phyloP scores from a whole-genome alignment of 176 grass and related monocot species.

The Bromus sterilis region DNA sequence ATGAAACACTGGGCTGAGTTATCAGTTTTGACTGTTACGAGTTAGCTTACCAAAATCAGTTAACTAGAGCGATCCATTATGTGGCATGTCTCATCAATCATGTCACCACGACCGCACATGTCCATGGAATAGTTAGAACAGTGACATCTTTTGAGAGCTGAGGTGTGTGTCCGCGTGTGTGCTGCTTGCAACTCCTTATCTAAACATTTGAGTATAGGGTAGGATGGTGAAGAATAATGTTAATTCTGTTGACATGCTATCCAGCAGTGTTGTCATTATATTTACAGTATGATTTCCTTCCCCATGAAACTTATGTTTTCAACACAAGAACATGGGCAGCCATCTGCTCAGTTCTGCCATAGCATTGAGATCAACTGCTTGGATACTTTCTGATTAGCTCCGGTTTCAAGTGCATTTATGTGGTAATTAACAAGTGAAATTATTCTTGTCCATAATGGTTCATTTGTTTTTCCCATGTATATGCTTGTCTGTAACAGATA shows the following conservation, averaged over 20 bases:
- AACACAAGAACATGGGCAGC: neutral
- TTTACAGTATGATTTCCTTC: neutral
- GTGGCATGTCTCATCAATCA: slow-evolving; percentile 1
- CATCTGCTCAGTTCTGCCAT: neutral
- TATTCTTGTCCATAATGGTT: neutral
- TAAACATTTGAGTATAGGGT: neutral
- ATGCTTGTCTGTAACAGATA: slow-evolving; percentile 25
- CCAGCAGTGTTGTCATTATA: neutral
- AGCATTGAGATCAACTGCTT: neutral
- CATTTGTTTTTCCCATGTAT: neutral
- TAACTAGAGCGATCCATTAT: neutral
- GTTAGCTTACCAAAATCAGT: slow-evolving; percentile 5
- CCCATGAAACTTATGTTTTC: neutral
- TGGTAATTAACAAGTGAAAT: slow-evolving; percentile 8
- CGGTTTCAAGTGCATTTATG: neutral
- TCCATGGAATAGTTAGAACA: neutral
- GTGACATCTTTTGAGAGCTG: neutral
- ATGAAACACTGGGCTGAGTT: neutral
- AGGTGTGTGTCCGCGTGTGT: neutral
- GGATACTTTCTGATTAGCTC: neutral
- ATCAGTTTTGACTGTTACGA: slow-evolving; percentile 1
- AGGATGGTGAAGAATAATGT: neutral
- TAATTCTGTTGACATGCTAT: neutral
- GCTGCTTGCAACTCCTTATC: neutral
- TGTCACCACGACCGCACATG: neutral